These are phyloP conservation scores for Beauveria australis DNA, from an alignment of 2,329 filamentous ascomycete species.

Conservation along the genomic window DNA sequence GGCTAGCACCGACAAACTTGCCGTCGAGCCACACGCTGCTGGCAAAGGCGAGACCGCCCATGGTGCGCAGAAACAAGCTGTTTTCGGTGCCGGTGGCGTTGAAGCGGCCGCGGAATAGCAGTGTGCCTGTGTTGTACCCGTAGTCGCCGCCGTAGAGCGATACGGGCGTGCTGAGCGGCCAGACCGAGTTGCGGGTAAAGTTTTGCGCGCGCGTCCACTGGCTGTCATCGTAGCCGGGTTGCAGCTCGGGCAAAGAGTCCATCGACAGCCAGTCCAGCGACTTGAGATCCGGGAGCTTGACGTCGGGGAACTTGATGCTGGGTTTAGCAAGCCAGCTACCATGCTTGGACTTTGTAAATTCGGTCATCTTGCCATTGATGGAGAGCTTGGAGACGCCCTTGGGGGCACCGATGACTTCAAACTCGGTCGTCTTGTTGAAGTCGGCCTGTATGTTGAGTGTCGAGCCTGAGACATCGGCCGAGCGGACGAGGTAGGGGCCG, in stretches of 20 bases:
- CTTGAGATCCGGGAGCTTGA: conserved; percentile 1
- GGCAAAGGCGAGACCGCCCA: conserved; percentile 58
- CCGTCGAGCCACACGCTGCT: conserved; percentile 54
- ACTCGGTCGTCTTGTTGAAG: conserved; percentile 54
- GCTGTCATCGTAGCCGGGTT: conserved; percentile 26
- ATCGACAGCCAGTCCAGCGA: conserved; percentile 9
- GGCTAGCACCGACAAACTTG: conserved; percentile 53
- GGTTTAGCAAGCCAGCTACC: conserved; percentile 31
- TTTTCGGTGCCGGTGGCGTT: conserved; percentile 48
- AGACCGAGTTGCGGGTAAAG: conserved; percentile 16
- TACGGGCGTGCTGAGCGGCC: conserved; percentile 46
- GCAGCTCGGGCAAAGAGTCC: conserved; percentile 16
- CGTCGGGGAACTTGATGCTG: background rate
- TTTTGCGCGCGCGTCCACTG: conserved; percentile 35
- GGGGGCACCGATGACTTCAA: conserved; percentile 58
- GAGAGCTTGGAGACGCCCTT: conserved; percentile 33
- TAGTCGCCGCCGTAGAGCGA: conserved; percentile 61
- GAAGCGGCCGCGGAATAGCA: conserved; percentile 61
- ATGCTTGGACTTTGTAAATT: conserved; percentile 26
- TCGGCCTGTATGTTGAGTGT: conserved; percentile 58
- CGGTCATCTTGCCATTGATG: conserved; percentile 25
- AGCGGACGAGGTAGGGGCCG: conserved; percentile 52
- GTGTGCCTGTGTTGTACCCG: conserved; percentile 56
- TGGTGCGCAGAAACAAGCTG: conserved; percentile 44
- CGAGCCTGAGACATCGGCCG: conserved; percentile 42